A percentile compares a stretch with the other conserved stretches of the same genome.
Evolutionary conservation across 106 monocot genomes (phyloP).

Genomic region (Phalaenopsis aphrodite): DNA sequence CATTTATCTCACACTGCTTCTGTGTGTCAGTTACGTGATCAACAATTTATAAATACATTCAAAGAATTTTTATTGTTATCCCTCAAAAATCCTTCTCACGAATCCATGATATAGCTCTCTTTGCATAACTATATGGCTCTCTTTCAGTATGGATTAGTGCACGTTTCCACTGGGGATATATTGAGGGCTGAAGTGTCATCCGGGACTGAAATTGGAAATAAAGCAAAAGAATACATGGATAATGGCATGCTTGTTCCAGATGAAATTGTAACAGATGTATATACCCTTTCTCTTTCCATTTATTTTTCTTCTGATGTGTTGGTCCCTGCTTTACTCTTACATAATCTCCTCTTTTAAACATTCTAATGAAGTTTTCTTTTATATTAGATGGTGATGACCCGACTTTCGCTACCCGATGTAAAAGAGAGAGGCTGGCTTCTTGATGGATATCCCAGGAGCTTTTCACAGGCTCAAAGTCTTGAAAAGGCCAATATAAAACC

Average conservation of each 20-base stretch:
- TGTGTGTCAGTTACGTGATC: not conserved
- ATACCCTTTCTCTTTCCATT: not conserved
- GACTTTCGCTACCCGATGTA: conserved; percentile 61
- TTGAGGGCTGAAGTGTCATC: conserved; percentile 79
- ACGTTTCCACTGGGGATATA: conserved; percentile 94
- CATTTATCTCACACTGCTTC: not conserved
- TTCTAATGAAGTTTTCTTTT: conserved; percentile 6
- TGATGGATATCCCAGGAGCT: conserved; percentile 92
- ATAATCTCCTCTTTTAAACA: not conserved
- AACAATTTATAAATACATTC: not conserved
- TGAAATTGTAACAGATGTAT: conserved; percentile 81
- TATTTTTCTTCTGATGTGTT: not conserved
- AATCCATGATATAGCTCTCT: too few relatives aligned
- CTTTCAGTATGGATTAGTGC: conserved; percentile 78
- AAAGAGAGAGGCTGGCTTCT: conserved; percentile 83
- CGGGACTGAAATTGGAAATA: conserved; percentile 73
- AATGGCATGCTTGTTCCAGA: conserved; percentile 84
- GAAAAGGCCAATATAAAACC: conserved; percentile 66
- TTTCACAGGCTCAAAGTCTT: conserved; percentile 67
- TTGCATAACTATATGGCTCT: not conserved
- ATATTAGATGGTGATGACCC: conserved; percentile 61
- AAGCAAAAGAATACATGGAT: conserved; percentile 89
- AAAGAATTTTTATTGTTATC: not conserved
- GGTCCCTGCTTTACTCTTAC: not conserved
- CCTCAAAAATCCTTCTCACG: not conserved